These are phyloP conservation scores for Claviceps maximensis DNA, from an alignment of 2,329 filamentous ascomycete genomes.

Conservation along the genomic window DNA sequence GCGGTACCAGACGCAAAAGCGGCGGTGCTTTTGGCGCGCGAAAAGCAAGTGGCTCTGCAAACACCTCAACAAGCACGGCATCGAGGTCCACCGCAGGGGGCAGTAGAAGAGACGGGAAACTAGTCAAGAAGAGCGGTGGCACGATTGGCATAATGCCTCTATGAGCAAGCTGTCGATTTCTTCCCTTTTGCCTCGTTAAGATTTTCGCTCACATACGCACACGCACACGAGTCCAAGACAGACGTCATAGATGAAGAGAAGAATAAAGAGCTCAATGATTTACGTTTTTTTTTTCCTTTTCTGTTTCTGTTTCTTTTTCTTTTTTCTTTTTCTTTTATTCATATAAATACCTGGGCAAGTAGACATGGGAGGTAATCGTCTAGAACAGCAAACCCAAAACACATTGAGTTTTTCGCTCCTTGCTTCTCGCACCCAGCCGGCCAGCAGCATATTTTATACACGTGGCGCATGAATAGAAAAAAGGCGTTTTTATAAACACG, in stretches of 20 bases:
- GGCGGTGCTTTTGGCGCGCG: slow-evolving; percentile 9
- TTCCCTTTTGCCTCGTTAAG: neutral
- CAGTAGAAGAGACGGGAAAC: slow-evolving; percentile 16
- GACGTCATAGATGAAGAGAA: no score
- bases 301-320: neutral
- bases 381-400: no score
- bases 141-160: slow-evolving; percentile 27
- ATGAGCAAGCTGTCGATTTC: slow-evolving; percentile 7
- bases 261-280: no score
- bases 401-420: no score
- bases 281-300: neutral
- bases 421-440: no score
- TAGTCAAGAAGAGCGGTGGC: slow-evolving; percentile 20
- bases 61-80: slow-evolving; percentile 6
- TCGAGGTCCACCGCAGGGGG: slow-evolving; percentile 10
- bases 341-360: neutral
- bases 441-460: no score
- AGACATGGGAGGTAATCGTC: no score
- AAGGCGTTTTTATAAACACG: no score
- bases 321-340: neutral
- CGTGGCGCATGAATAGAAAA: no score
- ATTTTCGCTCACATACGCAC: neutral
- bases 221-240: no score
- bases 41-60: slow-evolving; percentile 19
- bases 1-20: slow-evolving; percentile 18